These are phyloP conservation scores for Aspergillus panamensis DNA, from an alignment of 495 filamentous ascomycete species.

Conservation along the genomic window DNA sequence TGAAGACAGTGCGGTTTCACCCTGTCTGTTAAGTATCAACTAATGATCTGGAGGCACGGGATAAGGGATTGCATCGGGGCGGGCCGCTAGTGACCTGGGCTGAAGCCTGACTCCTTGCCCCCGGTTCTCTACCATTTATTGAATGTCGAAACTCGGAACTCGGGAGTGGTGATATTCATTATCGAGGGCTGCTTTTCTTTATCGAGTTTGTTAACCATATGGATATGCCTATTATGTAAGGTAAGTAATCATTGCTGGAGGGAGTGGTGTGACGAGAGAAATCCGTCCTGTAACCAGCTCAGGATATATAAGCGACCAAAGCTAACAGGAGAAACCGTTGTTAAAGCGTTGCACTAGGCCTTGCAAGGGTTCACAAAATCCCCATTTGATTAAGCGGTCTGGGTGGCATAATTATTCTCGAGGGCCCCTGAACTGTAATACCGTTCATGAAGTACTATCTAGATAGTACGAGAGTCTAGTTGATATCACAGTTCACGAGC, in stretches of 20 bases:
- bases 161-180: no score
- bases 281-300: not conserved
- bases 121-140: not conserved
- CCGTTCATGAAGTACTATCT: not conserved
- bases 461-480: not conserved
- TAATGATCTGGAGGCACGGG: constrained; percentile 1
- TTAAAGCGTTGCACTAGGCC: not conserved
- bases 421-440: not conserved
- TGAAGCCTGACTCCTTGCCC: not conserved
- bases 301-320: not conserved
- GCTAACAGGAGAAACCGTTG: not conserved
- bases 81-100: constrained; percentile 1
- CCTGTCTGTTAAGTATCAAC: not conserved
- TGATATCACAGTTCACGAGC: constrained; percentile 1
- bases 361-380: not conserved
- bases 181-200: no score
- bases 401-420: constrained; percentile 5
- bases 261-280: not conserved
- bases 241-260: not conserved
- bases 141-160: not conserved
- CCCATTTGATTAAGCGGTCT: constrained; percentile 5
- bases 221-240: not conserved
- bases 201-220: no score
- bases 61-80: constrained; percentile 5
- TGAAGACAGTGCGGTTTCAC: not conserved